Evolutionary conservation across 371 early-diverging fungal genomes (phyloP).

Genomic region (Rhizopus sp.): DNA sequence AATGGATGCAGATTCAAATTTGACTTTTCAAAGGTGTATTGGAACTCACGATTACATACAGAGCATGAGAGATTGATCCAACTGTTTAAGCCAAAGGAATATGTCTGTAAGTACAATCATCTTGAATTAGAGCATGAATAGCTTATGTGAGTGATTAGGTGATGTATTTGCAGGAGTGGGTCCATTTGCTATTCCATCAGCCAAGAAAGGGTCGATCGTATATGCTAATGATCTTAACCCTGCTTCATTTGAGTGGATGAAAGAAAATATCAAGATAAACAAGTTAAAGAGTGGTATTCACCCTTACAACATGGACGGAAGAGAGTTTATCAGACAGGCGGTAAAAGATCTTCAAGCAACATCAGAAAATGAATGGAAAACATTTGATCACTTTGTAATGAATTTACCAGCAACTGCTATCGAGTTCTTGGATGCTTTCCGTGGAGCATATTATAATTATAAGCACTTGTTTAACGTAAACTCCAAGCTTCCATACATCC

Average conservation of each 20-base stretch:
- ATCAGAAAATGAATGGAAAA: slow-evolving; percentile 47
- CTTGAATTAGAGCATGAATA: not conserved
- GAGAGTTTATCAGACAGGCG: slow-evolving; percentile 83
- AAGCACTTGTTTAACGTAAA: slow-evolving; percentile 35
- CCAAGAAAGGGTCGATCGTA: slow-evolving; percentile 81
- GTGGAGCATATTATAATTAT: slow-evolving; percentile 63
- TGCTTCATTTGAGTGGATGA: slow-evolving; percentile 77
- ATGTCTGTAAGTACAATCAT: slow-evolving; percentile 61
- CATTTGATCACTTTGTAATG: slow-evolving; percentile 96
- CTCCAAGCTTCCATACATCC: slow-evolving; percentile 78
- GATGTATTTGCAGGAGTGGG: slow-evolving; percentile 99
- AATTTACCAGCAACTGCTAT: slow-evolving; percentile 96
- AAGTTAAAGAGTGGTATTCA: slow-evolving; percentile 73
- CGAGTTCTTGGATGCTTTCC: slow-evolving; percentile 89
- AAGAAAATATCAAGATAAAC: slow-evolving; percentile 81
- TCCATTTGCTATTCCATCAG: slow-evolving; percentile 97
- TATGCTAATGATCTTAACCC: slow-evolving; percentile 99
- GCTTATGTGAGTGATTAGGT: slow-evolving; percentile 32
- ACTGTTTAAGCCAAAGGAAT: slow-evolving; percentile 71
- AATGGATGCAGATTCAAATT: slow-evolving; percentile 90
- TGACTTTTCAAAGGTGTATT: slow-evolving; percentile 98
- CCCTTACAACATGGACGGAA: slow-evolving; percentile 90
- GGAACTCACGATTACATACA: slow-evolving; percentile 97
- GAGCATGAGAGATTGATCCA: slow-evolving; percentile 94
- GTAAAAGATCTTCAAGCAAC: slow-evolving; percentile 50